phyloP scores from a whole-genome alignment of 345 rosid species.

The Melaleuca quinquenervia region DNA sequence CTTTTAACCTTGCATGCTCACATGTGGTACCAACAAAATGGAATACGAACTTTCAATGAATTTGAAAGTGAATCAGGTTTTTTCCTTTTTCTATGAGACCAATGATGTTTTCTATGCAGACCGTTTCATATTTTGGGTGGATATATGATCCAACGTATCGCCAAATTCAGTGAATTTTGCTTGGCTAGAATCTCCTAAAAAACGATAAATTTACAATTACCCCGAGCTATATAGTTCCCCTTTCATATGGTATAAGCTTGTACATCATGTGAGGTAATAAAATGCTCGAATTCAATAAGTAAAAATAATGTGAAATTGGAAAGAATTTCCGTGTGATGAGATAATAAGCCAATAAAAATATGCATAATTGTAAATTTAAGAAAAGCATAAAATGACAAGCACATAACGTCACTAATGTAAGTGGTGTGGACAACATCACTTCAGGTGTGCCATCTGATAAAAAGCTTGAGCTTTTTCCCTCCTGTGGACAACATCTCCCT shows the following conservation, averaged over 20 bases:
- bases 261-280: too few relatives aligned
- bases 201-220: not conserved
- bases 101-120: not conserved
- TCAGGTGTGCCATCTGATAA: not conserved
- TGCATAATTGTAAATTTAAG: not conserved
- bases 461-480: not conserved
- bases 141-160: fast-evolving
- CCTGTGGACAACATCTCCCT: not conserved
- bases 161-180: fast-evolving
- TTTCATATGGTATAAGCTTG: not conserved
- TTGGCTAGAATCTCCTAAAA: fast-evolving
- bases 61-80: fast-evolving
- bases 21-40: not conserved
- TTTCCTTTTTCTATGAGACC: not conserved
- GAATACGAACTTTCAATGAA: not conserved
- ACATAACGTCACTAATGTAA: not conserved
- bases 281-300: not conserved
- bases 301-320: not conserved
- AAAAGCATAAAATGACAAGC: not conserved
- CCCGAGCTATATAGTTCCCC: fast-evolving
- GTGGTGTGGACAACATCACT: not conserved
- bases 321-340: not conserved
- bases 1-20: too few relatives aligned
- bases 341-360: not conserved
- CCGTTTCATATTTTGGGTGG: fast-evolving